Percentiles rank a stretch among this genome's conserved stretches.
phyloP scores from a whole-genome alignment of 768 basidiomycete species.

The Dentipellis sp. region DNA sequence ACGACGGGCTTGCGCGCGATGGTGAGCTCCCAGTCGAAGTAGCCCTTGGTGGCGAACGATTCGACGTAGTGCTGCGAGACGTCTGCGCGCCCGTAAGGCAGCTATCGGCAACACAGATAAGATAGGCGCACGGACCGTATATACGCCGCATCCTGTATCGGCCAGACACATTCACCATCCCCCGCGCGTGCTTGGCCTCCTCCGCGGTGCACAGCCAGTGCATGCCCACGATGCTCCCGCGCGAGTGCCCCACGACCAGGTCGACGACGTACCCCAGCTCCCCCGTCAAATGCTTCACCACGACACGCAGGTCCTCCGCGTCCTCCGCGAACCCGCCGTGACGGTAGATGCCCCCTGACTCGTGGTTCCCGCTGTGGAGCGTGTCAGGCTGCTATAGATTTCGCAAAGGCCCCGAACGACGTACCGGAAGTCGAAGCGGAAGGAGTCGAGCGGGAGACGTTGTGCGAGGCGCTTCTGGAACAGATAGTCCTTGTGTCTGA shows the following conservation, averaged over 20 bases:
- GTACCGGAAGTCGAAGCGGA: constrained; percentile 82
- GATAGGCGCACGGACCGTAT: constrained; percentile 8
- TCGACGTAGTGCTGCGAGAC: constrained; percentile 31
- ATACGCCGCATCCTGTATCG: constrained; percentile 70
- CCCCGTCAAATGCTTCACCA: constrained; percentile 50
- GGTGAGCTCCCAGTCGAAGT: constrained; percentile 48
- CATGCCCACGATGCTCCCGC: constrained; percentile 59
- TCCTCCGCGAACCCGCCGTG: constrained; percentile 53
- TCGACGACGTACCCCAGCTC: constrained; percentile 61
- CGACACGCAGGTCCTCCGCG: constrained; percentile 53
- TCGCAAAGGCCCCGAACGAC: constrained; percentile 14
- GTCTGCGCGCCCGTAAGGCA: not conserved
- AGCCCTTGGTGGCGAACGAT: constrained; percentile 47
- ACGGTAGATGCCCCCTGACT: constrained; percentile 60
- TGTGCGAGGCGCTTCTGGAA: constrained; percentile 67
- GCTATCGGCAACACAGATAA: not conserved
- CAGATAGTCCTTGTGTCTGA: constrained; percentile 78
- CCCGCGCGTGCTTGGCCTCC: constrained; percentile 45
- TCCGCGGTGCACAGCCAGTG: constrained; percentile 60
- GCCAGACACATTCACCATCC: constrained; percentile 67
- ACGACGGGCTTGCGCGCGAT: constrained; percentile 56
- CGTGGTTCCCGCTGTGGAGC: constrained; percentile 60
- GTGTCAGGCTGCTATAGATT: not conserved
- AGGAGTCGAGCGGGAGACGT: constrained; percentile 65
- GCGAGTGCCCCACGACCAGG: constrained; percentile 70